Evolutionary conservation across 129 eudicot genomes (phyloP), one percentile per base, ranked within the genome.

Genomic region (Helichrysum umbraculigerum): DNA sequence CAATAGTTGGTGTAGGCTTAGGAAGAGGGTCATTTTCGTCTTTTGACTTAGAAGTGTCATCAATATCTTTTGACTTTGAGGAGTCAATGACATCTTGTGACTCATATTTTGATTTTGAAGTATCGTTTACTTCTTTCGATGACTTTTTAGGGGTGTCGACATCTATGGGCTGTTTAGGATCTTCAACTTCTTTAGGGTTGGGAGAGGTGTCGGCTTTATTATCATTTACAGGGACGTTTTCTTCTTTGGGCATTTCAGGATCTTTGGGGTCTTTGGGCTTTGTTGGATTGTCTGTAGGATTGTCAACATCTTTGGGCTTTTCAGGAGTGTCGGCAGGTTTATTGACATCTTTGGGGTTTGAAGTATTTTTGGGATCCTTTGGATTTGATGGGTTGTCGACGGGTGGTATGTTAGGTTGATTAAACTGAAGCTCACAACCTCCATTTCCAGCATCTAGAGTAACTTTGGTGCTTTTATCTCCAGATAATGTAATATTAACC

Each of bases 381-480:
- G 70, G 72, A 33, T 66, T 79, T 42, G 9, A 15, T 52, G 74
- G 74, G 2, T 52, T 52, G 76, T 74, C 42, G 64, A 67, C 34
- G 0, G 56, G 30, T 19, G 74, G 6, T 37, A 62, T 60, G 65
- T 68, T 35, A 34, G 75, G 65, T 74, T 50, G 70, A 73, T 59
- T 21, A 56, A 80, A 39, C 11, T 20, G 71, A 59, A 80, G 84
- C 70, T 74, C 79, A 68, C 84, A 80, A 44, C 47, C 70, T n/a
- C 79, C 84, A 59, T 71, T 33, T 21, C 82, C 82, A 50, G 72
- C 77, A 62, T 74, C 60, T 58, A 80, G 47, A 30, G 44, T 74
- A 74, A 80, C 15, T 74, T 74, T 80, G 58, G 69, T 67, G 71
- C 65, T 74, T 69, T 80, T 80, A 68, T 74, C 79, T 67, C 70